A percentile compares a stretch with the other conserved stretches of the same genome.
phyloP scores from a whole-genome alignment of 306 rosid genomes.

The Trifolium repens region DNA sequence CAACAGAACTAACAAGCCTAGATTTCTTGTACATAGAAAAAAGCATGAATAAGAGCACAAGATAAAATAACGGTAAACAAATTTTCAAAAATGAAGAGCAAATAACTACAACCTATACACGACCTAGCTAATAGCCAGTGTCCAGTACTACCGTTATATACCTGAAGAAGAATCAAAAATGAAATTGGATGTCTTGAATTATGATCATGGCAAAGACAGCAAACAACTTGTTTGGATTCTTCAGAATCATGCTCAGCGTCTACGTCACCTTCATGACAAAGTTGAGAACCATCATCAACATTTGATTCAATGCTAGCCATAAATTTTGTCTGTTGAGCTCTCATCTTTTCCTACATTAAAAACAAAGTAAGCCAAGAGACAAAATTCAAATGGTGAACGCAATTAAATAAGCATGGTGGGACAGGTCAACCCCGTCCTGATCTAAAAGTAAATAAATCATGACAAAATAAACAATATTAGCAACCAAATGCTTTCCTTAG shows the following conservation, averaged over 20 bases:
- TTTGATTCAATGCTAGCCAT: slow-evolving; percentile 71
- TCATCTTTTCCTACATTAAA: slow-evolving; percentile 79
- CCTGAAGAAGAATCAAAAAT: slow-evolving; percentile 85
- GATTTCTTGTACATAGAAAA: slow-evolving; percentile 67
- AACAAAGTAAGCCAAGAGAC: slow-evolving; percentile 36
- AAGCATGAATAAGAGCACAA: slow-evolving; percentile 29
- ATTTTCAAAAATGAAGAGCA: slow-evolving; percentile 15
- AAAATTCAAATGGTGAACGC: slow-evolving; percentile 33
- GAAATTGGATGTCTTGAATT: slow-evolving; percentile 73
- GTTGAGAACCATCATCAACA: slow-evolving; percentile 62
- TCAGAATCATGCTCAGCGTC: slow-evolving; percentile 55
- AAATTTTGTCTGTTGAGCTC: slow-evolving; percentile 86
- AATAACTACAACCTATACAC: slow-evolving; percentile 27
- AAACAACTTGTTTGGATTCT: slow-evolving; percentile 69
- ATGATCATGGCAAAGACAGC: slow-evolving; percentile 94
- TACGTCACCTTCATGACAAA: slow-evolving; percentile 53
- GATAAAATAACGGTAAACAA: slow-evolving; percentile 21
- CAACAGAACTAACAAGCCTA: slow-evolving; percentile 81
- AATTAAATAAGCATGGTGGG: slow-evolving; percentile 26
- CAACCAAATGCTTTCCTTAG: slow-evolving; percentile 35
- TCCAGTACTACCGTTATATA: slow-evolving; percentile 31
- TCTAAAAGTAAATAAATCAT: slow-evolving; percentile 23
- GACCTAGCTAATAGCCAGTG: slow-evolving; percentile 24
- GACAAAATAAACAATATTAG: slow-evolving; percentile 17
- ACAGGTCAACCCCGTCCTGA: slow-evolving; percentile 14